A percentile compares a stretch with the other conserved stretches of the same genome.
Conservation (phyloP, 148 eudicot genomes). For the Polygonum aviculare region DNA sequence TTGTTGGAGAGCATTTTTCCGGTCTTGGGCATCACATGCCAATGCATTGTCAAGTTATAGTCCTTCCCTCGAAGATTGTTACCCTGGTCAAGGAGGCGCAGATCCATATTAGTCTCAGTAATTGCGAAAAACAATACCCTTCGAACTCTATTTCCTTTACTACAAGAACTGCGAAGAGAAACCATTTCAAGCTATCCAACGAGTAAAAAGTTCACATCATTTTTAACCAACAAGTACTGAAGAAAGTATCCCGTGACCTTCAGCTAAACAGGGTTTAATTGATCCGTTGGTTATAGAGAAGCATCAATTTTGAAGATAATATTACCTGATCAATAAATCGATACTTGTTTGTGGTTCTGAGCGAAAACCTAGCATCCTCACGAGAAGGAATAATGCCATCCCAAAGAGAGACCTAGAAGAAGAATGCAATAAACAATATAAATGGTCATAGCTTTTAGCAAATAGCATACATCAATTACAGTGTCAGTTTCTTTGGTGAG, state of each 20-base stretch:
- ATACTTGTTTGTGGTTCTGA: constrained; percentile 76
- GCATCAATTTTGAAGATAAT: neutral
- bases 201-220: neutral
- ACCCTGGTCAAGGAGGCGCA: constrained; percentile 33
- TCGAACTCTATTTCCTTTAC: neutral
- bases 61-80: constrained; percentile 72
- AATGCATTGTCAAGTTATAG: constrained; percentile 82
- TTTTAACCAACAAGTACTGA: neutral
- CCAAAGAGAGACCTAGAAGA: constrained; percentile 75
- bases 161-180: neutral
- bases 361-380: constrained; percentile 61
- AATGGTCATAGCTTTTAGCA: neutral
- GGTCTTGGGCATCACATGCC: constrained; percentile 99
- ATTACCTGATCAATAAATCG: constrained; percentile 76
- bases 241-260: neutral
- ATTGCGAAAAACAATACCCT: neutral
- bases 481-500: neutral
- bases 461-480: neutral
- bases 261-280: neutral
- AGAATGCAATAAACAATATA: neutral
- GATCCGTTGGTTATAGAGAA: neutral
- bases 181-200: neutral
- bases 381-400: constrained; percentile 76
- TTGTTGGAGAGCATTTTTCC: constrained; percentile 92
- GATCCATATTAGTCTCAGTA: constrained; percentile 1